Conservation (phyloP, 805 yeast species). For the Grigorovia transvaalensis region DNA sequence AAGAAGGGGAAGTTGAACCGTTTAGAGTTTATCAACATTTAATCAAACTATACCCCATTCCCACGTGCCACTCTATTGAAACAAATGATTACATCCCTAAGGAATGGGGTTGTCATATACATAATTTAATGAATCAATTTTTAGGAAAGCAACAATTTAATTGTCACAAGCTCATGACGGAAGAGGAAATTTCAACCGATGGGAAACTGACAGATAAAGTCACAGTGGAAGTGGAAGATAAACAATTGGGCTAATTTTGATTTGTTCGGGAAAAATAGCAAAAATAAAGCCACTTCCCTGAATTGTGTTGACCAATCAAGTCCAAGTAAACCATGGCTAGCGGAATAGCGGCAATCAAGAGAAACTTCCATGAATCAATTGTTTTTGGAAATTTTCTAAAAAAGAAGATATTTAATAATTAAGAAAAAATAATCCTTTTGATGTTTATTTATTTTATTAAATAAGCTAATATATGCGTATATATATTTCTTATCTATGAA, state of each 20-base stretch:
- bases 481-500: too few species aligned
- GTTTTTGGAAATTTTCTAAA: too few species aligned
- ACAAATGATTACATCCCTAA: constrained; percentile 69
- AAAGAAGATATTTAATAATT: too few species aligned
- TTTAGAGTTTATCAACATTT: constrained; percentile 37
- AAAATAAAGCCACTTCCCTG: too few species aligned
- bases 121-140: constrained; percentile 81
- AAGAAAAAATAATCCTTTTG: too few species aligned
- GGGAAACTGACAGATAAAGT: constrained; percentile 32
- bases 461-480: too few species aligned
- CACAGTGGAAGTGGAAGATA: constrained; percentile 9
- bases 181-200: constrained; percentile 51
- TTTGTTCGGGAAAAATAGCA: too few species aligned
- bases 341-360: too few species aligned
- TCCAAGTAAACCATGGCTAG: too few species aligned
- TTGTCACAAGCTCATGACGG: constrained; percentile 54
- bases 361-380: too few species aligned
- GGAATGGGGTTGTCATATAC: constrained; percentile 90
- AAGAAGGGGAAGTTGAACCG: constrained; percentile 46
- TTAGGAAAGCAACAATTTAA: constrained; percentile 78
- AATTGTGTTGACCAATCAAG: too few species aligned
- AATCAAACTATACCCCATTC: constrained; percentile 40
- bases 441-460: too few species aligned
- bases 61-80: constrained; percentile 56
- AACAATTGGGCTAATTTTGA: constrained; percentile 11